These are phyloP conservation scores for Aspergillus funiculosus DNA, from an alignment of 495 filamentous ascomycete genomes.

Conservation along the genomic window DNA sequence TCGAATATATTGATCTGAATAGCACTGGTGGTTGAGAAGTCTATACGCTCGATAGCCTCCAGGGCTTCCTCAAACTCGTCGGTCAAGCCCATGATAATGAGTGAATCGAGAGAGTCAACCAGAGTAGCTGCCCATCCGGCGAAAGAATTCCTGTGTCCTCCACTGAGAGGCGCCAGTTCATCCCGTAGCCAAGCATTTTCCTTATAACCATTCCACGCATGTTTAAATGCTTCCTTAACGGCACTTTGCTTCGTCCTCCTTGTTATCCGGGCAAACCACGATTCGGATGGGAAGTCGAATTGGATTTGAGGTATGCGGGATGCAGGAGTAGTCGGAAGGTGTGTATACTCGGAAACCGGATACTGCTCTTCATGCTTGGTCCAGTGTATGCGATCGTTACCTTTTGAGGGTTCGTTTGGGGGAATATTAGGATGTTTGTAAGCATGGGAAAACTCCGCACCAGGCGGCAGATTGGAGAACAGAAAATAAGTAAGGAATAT, in stretches of 20 bases:
- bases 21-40: conserved; percentile 45
- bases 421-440: conserved; percentile 8
- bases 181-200: conserved; percentile 73
- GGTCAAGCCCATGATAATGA: conserved; percentile 58
- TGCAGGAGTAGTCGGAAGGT: conserved; percentile 41
- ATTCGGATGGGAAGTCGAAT: conserved; percentile 46
- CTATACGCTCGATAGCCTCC: conserved; percentile 46
- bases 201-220: conserved; percentile 72
- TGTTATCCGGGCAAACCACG: conserved; percentile 25
- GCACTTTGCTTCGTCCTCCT: conserved; percentile 45
- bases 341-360: conserved; percentile 45
- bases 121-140: conserved; percentile 58
- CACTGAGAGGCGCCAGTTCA: conserved; percentile 64
- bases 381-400: conserved; percentile 33
- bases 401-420: conserved; percentile 10
- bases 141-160: conserved; percentile 47
- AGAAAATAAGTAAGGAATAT: conserved; percentile 28
- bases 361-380: conserved; percentile 39
- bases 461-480: conserved; percentile 30
- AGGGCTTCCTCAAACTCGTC: conserved; percentile 57
- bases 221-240: conserved; percentile 64
- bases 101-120: conserved; percentile 57
- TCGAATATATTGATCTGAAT: conserved; percentile 74
- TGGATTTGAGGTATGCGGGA: conserved; percentile 47
- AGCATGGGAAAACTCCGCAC: conserved; percentile 14